Evolutionary conservation across 257 asterid species (phyloP).

Genomic region (Orobanche coerulescens): DNA sequence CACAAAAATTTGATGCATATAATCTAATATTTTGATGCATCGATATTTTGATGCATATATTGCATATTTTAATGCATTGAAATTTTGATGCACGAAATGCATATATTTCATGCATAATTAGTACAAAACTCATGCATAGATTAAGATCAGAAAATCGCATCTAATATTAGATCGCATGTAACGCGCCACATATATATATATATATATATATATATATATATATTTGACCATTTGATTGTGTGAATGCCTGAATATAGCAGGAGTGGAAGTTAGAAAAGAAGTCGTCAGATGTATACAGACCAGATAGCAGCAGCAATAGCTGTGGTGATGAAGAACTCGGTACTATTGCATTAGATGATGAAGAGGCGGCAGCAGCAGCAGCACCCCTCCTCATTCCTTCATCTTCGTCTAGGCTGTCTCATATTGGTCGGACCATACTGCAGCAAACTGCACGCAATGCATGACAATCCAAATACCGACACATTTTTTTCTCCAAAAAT

Average conservation of each 20-base stretch:
- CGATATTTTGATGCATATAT: too few species aligned
- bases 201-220: too few species aligned
- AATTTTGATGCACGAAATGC: too few species aligned
- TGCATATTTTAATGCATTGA: too few species aligned
- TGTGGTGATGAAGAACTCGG: constrained; percentile 20
- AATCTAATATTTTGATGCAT: too few species aligned
- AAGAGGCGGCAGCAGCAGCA: neutral
- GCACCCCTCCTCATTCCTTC: neutral
- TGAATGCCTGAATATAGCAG: constrained; percentile 32
- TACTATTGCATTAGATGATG: neutral
- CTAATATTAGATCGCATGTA: too few species aligned
- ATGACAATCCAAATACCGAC: neutral
- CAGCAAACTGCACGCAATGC: constrained; percentile 18
- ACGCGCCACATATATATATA: too few species aligned
- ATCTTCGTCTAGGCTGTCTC: constrained; percentile 51
- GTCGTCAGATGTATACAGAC: constrained; percentile 53
- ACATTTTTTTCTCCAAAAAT: neutral
- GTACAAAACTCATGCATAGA: too few species aligned
- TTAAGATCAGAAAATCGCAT: too few species aligned
- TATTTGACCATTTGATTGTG: neutral
- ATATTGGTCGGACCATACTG: constrained; percentile 59
- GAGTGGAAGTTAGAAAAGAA: constrained; percentile 66
- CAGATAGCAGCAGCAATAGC: constrained; percentile 28
- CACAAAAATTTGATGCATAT: too few species aligned
- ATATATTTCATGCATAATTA: too few species aligned